These are phyloP conservation scores for Cladosporium sp. DNA, from an alignment of 2,329 filamentous ascomycete genomes.

Conservation along the genomic window DNA sequence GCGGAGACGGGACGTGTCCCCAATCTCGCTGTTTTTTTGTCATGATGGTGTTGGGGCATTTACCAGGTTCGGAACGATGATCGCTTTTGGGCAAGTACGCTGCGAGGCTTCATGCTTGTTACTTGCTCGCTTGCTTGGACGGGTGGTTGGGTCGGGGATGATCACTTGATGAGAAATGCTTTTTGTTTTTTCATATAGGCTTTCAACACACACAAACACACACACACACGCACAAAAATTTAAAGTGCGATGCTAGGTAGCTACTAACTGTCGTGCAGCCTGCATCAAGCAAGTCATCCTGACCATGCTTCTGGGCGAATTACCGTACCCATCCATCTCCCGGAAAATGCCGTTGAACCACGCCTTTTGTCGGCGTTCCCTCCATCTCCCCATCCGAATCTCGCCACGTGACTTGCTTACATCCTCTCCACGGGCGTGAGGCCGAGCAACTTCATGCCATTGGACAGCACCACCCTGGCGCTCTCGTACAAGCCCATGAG, in stretches of 20 bases:
- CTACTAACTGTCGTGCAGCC: not conserved
- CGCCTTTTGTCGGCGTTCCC: not conserved
- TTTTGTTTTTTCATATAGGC: not conserved
- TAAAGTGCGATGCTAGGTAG: not conserved
- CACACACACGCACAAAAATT: not conserved
- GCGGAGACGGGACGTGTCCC: not conserved
- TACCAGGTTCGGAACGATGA: not conserved
- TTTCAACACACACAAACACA: not conserved
- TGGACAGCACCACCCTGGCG: conserved; percentile 72
- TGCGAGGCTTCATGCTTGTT: not conserved
- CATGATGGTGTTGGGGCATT: not conserved
- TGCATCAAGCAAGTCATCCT: not conserved
- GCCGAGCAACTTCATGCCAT: conserved; percentile 80
- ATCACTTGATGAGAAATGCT: not conserved
- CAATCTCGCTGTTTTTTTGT: not conserved
- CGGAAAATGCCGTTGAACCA: not conserved
- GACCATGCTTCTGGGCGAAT: not conserved
- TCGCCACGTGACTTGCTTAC: conserved; percentile 26
- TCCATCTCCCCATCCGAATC: not conserved
- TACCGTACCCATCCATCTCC: not conserved
- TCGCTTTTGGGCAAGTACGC: not conserved
- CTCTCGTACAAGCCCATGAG: conserved; percentile 77
- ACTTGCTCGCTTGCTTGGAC: not conserved
- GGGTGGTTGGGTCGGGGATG: not conserved
- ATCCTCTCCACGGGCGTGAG: conserved; percentile 71